phyloP scores from a whole-genome alignment of 2,329 filamentous ascomycete species.

The Huntiella savannae region DNA sequence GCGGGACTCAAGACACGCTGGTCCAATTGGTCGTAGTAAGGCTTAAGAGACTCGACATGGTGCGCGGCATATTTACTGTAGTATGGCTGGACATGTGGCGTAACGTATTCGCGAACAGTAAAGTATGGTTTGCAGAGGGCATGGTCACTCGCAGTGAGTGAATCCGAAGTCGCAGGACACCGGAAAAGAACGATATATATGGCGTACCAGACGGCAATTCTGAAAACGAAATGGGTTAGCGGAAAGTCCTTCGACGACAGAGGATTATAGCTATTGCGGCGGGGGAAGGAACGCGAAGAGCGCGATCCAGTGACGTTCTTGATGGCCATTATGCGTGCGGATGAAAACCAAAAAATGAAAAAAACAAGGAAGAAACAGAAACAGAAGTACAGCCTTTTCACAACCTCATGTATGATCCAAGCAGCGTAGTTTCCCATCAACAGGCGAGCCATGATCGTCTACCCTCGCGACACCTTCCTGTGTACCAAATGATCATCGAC shows the following conservation, averaged over 20 bases:
- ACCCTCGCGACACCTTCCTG: too few relatives aligned
- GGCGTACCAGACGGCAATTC: slow-evolving; percentile 69
- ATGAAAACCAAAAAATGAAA: background rate
- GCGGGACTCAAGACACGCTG: slow-evolving; percentile 50
- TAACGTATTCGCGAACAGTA: slow-evolving; percentile 39
- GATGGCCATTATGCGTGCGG: background rate
- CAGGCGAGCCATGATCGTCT: too few relatives aligned
- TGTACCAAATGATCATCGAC: too few relatives aligned
- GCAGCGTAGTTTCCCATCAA: too few relatives aligned
- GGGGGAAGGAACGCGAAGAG: too few relatives aligned
- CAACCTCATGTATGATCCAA: too few relatives aligned
- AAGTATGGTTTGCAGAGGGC: slow-evolving; percentile 71
- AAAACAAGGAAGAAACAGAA: background rate
- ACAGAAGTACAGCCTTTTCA: background rate
- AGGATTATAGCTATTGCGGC: too few relatives aligned
- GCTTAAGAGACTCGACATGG: slow-evolving; percentile 57
- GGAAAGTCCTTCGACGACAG: background rate
- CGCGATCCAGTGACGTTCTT: too few relatives aligned
- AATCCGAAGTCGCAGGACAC: slow-evolving; percentile 53
- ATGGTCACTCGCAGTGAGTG: slow-evolving; percentile 44
- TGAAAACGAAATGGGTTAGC: slow-evolving; percentile 18
- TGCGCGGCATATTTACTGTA: slow-evolving; percentile 70
- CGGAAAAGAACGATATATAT: slow-evolving; percentile 64
- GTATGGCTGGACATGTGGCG: slow-evolving; percentile 66
- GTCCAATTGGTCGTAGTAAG: slow-evolving; percentile 50